Evolutionary conservation across 169 alveolate species (phyloP).

Genomic region (Plasmodium gaboni): DNA sequence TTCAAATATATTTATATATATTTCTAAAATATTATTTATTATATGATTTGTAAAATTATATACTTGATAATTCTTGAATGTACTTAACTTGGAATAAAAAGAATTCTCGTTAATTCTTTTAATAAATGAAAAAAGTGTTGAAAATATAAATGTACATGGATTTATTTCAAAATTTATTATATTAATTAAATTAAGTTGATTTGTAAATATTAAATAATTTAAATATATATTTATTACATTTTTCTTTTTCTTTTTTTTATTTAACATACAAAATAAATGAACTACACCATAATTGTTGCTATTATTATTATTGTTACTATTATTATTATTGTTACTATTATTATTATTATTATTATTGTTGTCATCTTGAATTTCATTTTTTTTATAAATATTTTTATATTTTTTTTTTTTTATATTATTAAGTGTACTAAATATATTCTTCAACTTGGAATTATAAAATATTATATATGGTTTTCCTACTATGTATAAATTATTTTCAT

Average conservation of each 20-base stretch:
- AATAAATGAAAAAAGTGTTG: constrained; percentile 26
- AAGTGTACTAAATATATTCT: constrained; percentile 10
- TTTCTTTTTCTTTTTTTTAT: constrained; percentile 3
- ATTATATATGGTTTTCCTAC: constrained; percentile 56
- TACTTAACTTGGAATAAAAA: background rate
- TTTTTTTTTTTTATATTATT: background rate
- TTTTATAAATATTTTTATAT: background rate
- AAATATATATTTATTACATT: background rate
- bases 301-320: too few species aligned
- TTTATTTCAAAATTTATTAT: constrained; percentile 11
- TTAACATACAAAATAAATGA: constrained; percentile 6
- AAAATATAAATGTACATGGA: constrained; percentile 11
- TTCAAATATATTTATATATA: constrained; percentile 21
- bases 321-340: background rate
- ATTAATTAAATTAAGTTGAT: constrained; percentile 31
- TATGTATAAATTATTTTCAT: constrained; percentile 20
- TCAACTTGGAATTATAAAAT: constrained; percentile 7
- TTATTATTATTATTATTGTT: background rate
- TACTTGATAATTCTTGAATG: background rate
- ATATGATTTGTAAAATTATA: background rate
- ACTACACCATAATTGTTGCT: background rate
- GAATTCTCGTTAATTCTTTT: background rate
- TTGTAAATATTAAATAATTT: constrained; percentile 27
- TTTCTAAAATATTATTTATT: constrained; percentile 10
- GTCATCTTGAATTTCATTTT: background rate